Percentiles rank a stretch among this genome's conserved stretches.
These are phyloP conservation scores for Raddia guianensis DNA, from an alignment of 176 grass and related monocot species.

Conservation along the genomic window DNA sequence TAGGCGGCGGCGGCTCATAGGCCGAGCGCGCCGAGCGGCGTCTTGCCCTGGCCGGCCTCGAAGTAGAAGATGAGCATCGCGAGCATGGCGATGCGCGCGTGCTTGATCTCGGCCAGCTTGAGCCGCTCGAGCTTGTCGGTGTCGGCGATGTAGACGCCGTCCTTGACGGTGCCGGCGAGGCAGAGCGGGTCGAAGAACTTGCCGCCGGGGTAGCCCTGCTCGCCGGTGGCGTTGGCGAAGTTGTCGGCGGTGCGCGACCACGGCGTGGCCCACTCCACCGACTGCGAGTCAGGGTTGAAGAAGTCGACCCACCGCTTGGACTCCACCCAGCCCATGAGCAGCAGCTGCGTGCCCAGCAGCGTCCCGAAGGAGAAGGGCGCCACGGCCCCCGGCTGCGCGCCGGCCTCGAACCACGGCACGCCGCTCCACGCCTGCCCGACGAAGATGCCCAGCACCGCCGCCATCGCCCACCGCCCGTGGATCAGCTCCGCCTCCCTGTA, in stretches of 20 bases:
- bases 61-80: constrained; percentile 99
- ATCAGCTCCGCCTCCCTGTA: constrained; percentile 98
- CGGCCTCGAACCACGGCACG: constrained; percentile 93
- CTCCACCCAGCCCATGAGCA: constrained; percentile 99
- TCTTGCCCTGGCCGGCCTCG: constrained; percentile 97
- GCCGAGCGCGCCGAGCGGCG: constrained; percentile 83
- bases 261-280: constrained; percentile 90
- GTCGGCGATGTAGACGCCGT: constrained; percentile 80
- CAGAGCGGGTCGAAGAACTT: constrained; percentile 98
- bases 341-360: constrained; percentile 86
- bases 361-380: constrained; percentile 97
- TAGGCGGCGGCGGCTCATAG: constrained; percentile 44
- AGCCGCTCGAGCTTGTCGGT: constrained; percentile 85
- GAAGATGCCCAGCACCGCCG: constrained; percentile 89
- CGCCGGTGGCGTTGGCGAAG: constrained; percentile 91
- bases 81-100: constrained; percentile 83
- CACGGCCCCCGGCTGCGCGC: constrained; percentile 78
- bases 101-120: constrained; percentile 99
- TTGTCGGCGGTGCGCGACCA: constrained; percentile 94
- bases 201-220: constrained; percentile 90
- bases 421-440: constrained; percentile 96
- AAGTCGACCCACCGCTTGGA: constrained; percentile 99
- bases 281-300: constrained; percentile 97
- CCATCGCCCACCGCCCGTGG: constrained; percentile 97
- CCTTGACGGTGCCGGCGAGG: constrained; percentile 58